Conservation (phyloP, 2,329 filamentous ascomycete species). For the Calonectria crousiana region DNA sequence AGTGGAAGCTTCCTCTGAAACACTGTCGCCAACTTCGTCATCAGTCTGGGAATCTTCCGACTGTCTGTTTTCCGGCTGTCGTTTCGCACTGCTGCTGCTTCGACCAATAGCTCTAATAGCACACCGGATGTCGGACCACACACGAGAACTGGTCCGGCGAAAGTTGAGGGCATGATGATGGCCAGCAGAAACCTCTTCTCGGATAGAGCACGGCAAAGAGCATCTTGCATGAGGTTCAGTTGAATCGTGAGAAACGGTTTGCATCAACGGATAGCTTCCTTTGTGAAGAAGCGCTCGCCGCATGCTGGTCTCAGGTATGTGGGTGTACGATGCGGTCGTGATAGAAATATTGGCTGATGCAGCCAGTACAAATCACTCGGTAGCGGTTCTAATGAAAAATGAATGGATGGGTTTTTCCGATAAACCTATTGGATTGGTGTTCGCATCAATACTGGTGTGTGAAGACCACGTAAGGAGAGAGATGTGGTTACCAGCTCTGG, state of each 20-base stretch:
- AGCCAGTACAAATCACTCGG: not conserved
- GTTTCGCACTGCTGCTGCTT: conserved; percentile 44
- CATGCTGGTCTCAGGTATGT: conserved; percentile 43
- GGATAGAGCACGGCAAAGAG: conserved; percentile 16
- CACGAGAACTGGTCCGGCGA: conserved; percentile 45
- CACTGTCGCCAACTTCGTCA: conserved; percentile 27
- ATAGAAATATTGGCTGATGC: conserved; percentile 21
- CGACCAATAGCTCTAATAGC: conserved; percentile 50
- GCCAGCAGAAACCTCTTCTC: conserved; percentile 19
- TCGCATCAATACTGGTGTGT: not conserved
- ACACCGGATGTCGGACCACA: conserved; percentile 51
- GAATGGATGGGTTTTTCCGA: not conserved
- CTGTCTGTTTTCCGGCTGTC: not conserved
- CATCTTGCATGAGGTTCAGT: conserved; percentile 22
- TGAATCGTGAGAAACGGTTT: conserved; percentile 32
- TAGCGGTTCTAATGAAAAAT: not conserved
- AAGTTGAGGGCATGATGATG: conserved; percentile 37
- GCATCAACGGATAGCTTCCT: conserved; percentile 40
- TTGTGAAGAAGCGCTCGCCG: conserved; percentile 42
- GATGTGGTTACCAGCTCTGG: not conserved
- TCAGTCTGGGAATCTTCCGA: conserved; percentile 42
- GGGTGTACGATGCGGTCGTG: conserved; percentile 5
- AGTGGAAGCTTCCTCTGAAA: not conserved
- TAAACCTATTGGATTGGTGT: not conserved
- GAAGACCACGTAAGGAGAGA: not conserved